phyloP scores from a whole-genome alignment of 345 rosid species.

The Pelargonium nanum region DNA sequence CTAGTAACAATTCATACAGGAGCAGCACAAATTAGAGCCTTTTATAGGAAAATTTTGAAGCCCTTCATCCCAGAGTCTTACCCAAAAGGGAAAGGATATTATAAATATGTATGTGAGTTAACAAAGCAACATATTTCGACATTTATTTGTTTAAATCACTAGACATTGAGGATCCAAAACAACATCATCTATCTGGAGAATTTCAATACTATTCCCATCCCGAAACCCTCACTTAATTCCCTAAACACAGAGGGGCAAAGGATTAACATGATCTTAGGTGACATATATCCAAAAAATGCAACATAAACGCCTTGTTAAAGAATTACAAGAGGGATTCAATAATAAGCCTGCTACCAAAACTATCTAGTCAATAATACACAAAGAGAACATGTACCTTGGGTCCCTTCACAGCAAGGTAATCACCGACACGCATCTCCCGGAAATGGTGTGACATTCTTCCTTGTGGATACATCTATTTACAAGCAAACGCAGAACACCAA shows the following conservation, averaged over 20 bases:
- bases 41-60: too few relatives aligned
- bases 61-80: too few relatives aligned
- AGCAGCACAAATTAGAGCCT: background rate
- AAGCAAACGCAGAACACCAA: background rate
- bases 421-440: slow-evolving; percentile 82
- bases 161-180: background rate
- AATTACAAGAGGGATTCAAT: background rate
- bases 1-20: slow-evolving; percentile 27
- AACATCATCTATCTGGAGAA: background rate
- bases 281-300: background rate
- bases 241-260: too few relatives aligned
- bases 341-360: background rate
- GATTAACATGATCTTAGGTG: too few relatives aligned
- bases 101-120: background rate
- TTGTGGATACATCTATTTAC: slow-evolving; percentile 84
- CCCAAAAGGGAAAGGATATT: too few relatives aligned
- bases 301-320: background rate
- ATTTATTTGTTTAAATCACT: background rate
- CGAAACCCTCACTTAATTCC: too few relatives aligned
- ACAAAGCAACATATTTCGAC: background rate
- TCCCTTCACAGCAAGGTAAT: slow-evolving; percentile 81
- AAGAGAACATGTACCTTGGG: slow-evolving; percentile 60
- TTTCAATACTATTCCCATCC: too few relatives aligned
- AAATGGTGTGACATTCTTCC: slow-evolving; percentile 99
- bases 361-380: background rate